Conservation (phyloP, 805 yeast species). For the Cyberlindnera japonica region DNA sequence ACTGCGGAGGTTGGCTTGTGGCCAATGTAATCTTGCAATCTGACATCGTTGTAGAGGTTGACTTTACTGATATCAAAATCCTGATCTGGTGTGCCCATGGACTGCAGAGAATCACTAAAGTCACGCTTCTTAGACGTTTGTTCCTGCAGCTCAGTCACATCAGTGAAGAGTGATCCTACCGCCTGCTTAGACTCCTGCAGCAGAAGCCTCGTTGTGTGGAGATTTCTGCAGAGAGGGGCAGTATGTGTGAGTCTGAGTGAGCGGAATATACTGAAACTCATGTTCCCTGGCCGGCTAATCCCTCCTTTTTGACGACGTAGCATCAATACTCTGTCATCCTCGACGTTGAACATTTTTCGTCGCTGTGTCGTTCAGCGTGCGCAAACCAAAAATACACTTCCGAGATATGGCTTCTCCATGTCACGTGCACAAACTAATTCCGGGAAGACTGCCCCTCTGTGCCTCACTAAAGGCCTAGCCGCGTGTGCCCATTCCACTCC, state of each 20-base stretch:
- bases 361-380: background rate
- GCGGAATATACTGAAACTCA: constrained; percentile 6
- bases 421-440: background rate
- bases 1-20: constrained; percentile 51
- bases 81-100: constrained; percentile 21
- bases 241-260: constrained; percentile 3
- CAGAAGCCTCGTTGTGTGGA: constrained; percentile 6
- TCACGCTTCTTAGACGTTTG: constrained; percentile 18
- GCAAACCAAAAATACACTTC: no score
- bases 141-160: constrained; percentile 22
- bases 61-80: constrained; percentile 25
- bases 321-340: background rate
- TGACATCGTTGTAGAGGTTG: constrained; percentile 32
- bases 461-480: background rate
- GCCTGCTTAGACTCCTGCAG: constrained; percentile 10
- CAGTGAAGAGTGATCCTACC: constrained; percentile 23
- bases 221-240: constrained; percentile 1
- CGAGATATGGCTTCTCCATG: background rate
- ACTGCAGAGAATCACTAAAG: constrained; percentile 25
- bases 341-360: constrained; percentile 3
- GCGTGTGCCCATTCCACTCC: background rate
- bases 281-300: background rate
- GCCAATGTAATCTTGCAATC: constrained; percentile 47
- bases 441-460: background rate
- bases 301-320: no score